Base-by-base conservation (phyloP, 371 early-diverging fungal species). In the Caulochytrium protostelioides region DNA sequence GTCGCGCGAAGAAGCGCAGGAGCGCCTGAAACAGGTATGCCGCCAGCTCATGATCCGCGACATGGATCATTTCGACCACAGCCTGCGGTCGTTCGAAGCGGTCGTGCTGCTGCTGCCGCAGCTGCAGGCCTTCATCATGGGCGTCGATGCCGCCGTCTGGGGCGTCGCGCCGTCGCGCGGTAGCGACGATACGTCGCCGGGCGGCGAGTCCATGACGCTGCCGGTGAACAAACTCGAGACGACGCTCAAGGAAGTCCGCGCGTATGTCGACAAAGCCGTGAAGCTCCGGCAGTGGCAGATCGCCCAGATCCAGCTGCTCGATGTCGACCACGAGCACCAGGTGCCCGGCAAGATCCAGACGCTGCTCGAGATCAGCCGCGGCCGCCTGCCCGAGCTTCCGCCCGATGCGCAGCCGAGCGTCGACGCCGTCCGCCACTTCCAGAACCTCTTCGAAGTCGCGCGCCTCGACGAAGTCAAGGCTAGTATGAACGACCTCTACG, bases 21-120 rank as follows among this genome's bases (percentile, higher is more conserved):
- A 41, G 4, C 8, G 47, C 28, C 34, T 55, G 31, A 48, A 55
- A 44, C 36, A 44, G 21, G 38, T 55, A 8, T 55, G 56, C 28
- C 35, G 44, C 22, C 36, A 38, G 28, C 34, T 55, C 9, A 37
- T 46, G 4, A 35, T 52, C n/a, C 18, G 39, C n/a, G 47, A 49
- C 35, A 39, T 52, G 9, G 29, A 41, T 3, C 15, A 26, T 0
- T 39, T 55, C 9, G 28, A 39, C 2, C 30, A 29, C 0, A 44
- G 41, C 9, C 27, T 55, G 3, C 44, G 37, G 6, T 37, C 37
- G 5, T 28, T 46, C 6, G 49, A 51, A 12, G 13, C 12, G 1
- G 39, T 44, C 18, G n/a, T 52, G 22, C 40, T 35, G 4, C 28
- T 49, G 13, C 26, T 51, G 3, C 52, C 52, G 2, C 52, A 55